Percentiles rank a stretch among this genome's conserved stretches.
Conservation (phyloP, 768 basidiomycete genomes). For the Mycena leptocephala region DNA sequence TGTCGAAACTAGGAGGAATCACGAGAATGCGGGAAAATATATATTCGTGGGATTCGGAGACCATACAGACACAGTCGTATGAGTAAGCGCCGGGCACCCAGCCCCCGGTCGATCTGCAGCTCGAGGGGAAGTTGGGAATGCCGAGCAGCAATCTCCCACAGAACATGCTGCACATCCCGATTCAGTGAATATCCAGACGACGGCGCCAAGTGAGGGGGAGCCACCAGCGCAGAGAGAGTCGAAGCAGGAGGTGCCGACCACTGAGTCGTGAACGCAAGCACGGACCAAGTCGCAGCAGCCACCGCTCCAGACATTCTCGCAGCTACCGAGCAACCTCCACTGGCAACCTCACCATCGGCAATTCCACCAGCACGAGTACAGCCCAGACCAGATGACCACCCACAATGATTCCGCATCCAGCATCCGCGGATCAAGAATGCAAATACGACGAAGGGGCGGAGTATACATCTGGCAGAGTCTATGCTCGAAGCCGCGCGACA, state of each 20-base stretch:
- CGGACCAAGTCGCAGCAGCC: background rate
- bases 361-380: background rate
- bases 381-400: background rate
- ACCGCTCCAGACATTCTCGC: background rate
- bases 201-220: conserved; percentile 1
- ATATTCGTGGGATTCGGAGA: background rate
- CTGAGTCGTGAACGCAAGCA: background rate
- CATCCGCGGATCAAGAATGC: background rate
- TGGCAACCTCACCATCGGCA: background rate
- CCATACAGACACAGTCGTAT: no score
- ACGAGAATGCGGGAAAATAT: background rate
- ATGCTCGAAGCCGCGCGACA: background rate
- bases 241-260: background rate
- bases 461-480: background rate
- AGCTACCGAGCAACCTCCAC: background rate
- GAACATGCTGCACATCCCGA: background rate
- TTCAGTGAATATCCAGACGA: background rate
- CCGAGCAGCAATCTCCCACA: conserved; percentile 1
- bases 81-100: background rate
- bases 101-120: conserved; percentile 22
- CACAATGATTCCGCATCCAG: background rate
- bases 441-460: background rate
- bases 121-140: conserved; percentile 29
- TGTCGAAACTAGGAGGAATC: background rate
- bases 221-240: background rate